phyloP scores from a whole-genome alignment of 805 yeast genomes.

The Saccharomycopsis sp. region DNA sequence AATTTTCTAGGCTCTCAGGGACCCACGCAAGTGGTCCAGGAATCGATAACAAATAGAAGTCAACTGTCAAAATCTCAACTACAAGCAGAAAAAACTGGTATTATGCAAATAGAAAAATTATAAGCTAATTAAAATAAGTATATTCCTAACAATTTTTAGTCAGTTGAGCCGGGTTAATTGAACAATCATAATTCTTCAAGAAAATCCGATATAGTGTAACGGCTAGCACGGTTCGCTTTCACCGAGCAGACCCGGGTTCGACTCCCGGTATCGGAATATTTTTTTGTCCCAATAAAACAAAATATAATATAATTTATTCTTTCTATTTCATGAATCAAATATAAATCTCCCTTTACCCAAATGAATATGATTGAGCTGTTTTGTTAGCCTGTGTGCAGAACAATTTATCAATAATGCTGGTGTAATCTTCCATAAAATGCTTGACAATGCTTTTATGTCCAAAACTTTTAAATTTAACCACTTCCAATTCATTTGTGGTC shows the following conservation, averaged over 20 bases:
- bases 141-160: too few species aligned
- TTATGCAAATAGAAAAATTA: too few species aligned
- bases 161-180: too few species aligned
- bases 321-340: background rate
- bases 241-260: conserved; percentile 84
- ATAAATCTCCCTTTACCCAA: background rate
- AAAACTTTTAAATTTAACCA: conserved; percentile 7
- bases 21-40: too few species aligned
- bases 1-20: too few species aligned
- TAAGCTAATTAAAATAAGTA: too few species aligned
- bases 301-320: too few species aligned
- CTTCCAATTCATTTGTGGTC: conserved; percentile 1
- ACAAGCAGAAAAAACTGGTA: too few species aligned
- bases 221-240: conserved; percentile 82
- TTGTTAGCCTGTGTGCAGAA: background rate
- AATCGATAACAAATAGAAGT: too few species aligned
- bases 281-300: too few species aligned
- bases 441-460: background rate
- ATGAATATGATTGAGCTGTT: background rate
- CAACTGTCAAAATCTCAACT: too few species aligned
- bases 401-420: conserved; percentile 5
- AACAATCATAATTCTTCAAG: too few species aligned
- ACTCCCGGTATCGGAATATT: conserved; percentile 74
- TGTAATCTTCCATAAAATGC: conserved; percentile 12
- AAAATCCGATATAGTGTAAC: conserved; percentile 77